A percentile compares a stretch with the other conserved stretches of the same genome.
Evolutionary conservation across 2,329 filamentous ascomycete species (phyloP).

Genomic region (Penicillium italicum): DNA sequence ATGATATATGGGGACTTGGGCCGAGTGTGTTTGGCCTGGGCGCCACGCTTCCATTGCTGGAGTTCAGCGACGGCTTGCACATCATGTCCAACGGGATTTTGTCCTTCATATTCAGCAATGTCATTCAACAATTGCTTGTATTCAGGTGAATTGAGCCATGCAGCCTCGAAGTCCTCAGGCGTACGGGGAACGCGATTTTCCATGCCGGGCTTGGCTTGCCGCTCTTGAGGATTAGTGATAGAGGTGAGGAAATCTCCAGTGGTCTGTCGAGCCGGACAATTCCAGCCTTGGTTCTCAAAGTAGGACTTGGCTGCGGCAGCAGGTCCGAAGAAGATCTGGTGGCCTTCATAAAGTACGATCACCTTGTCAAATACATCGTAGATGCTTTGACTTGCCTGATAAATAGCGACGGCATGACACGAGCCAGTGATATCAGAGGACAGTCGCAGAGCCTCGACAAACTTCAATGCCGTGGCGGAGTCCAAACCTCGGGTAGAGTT

Average conservation of each 20-base stretch:
- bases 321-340: conserved; percentile 69
- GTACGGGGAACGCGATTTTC: conserved; percentile 62
- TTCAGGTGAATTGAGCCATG: conserved; percentile 53
- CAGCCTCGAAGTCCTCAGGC: conserved; percentile 62
- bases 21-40: conserved; percentile 48
- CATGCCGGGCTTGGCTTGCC: conserved; percentile 53
- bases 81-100: conserved; percentile 36
- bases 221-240: conserved; percentile 60
- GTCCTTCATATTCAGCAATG: conserved; percentile 39
- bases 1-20: conserved; percentile 75
- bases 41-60: conserved; percentile 32
- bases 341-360: conserved; percentile 66
- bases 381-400: conserved; percentile 46
- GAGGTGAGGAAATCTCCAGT: conserved; percentile 66
- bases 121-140: conserved; percentile 39
- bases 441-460: conserved; percentile 48
- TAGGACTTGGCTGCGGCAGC: conserved; percentile 56
- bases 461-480: conserved; percentile 52
- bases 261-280: conserved; percentile 62
- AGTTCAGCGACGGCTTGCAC: conserved; percentile 27
- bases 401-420: conserved; percentile 51
- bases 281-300: conserved; percentile 66
- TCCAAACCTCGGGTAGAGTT: conserved; percentile 48
- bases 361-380: conserved; percentile 62
- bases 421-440: conserved; percentile 46